Base-by-base conservation (phyloP, 129 eudicot genomes). In the Ambrosia trifida region DNA sequence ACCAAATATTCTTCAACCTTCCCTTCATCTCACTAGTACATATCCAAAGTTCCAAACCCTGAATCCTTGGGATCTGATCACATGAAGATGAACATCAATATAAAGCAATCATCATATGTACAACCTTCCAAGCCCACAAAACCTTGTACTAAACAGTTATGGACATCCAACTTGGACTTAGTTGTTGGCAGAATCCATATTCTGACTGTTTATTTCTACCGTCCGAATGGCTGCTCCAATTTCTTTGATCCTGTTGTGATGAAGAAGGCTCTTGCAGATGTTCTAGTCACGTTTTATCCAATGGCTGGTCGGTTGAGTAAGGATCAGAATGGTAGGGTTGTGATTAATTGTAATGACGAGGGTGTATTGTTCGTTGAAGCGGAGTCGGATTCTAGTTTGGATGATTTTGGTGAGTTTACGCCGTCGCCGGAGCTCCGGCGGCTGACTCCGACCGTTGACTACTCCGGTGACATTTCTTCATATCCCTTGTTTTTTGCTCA, bases 311-410 rank as follows among this genome's bases (percentile, higher is more conserved):
- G 85, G 4, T 4, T 76, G 17, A 31, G 33, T 24, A 76, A 50
- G 17, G 81, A 76, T 69, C 51, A 47, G 49, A 62, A 76, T 53
- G 74, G 74, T 8, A 69, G 80, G 51, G 64, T 76, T 75, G 84
- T 63, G 41, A 80, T 80, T 54, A 46, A 75, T 3, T 81, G 87
- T 35, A 82, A 84, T 50, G 87, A 57, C 0, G 72, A 82, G 36
- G 95, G 95, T n/a, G 90, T 78, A 28, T 58, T 80, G 78, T 85
- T 82, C 18, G 85, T 79, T 2, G 95, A 82, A 30, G 90, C 90
- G 2, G 90, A 85, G 66, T 59, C 84, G 1, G 89, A 83, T 40
- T 72, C 79, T 7, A 58, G 57, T 6, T 20, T 85, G 52, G 90
- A 79, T 76, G 90, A 82, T 5, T 77, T 82, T 44, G 90, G 90